Conservation (phyloP, 257 asterid genomes). For the Cynanchum wilfordii region DNA sequence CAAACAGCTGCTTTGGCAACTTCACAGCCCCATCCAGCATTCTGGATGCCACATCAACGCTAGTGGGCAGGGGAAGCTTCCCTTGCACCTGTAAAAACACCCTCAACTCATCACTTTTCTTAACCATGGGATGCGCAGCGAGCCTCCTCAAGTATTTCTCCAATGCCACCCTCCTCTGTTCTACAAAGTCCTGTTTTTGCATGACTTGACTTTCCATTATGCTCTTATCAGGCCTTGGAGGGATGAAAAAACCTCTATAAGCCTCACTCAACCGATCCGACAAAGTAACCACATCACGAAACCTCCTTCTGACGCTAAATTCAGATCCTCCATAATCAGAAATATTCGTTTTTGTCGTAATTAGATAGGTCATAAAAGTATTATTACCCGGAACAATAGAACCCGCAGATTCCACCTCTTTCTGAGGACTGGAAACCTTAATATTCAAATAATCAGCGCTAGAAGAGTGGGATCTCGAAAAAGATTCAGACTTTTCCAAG, state of each 20-base stretch:
- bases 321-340: conserved; percentile 58
- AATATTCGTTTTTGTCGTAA: conserved; percentile 68
- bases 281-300: conserved; percentile 75
- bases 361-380: conserved; percentile 60
- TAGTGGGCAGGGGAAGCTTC: conserved; percentile 67
- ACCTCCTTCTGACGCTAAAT: conserved; percentile 71
- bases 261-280: conserved; percentile 76
- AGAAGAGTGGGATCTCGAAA: conserved; percentile 34
- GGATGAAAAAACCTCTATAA: conserved; percentile 77
- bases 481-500: conserved; percentile 24
- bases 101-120: conserved; percentile 83
- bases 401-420: conserved; percentile 65
- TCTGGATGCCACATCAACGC: conserved; percentile 75
- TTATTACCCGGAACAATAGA: conserved; percentile 88
- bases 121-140: conserved; percentile 67
- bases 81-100: conserved; percentile 86
- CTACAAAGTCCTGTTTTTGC: conserved; percentile 97
- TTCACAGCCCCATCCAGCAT: conserved; percentile 90
- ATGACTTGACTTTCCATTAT: conserved; percentile 91
- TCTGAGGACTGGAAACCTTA: conserved; percentile 74
- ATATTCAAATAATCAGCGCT: conserved; percentile 58
- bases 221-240: conserved; percentile 94
- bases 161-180: conserved; percentile 85
- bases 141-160: conserved; percentile 83
- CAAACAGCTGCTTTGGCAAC: conserved; percentile 86